Evolutionary conservation across 257 asterid genomes (phyloP).

Genomic region (Avicennia marina): DNA sequence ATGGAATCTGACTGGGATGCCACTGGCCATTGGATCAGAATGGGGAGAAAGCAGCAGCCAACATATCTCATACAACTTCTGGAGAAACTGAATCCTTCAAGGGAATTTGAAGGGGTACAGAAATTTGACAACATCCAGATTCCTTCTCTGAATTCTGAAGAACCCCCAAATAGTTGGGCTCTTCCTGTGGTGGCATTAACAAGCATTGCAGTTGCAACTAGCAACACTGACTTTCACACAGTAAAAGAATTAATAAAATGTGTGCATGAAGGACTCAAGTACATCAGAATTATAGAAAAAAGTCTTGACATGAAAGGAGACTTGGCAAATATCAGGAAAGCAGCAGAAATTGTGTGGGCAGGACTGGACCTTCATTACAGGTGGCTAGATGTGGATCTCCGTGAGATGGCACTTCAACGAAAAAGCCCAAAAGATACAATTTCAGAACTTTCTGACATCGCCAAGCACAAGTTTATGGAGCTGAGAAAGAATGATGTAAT

Average conservation of each 20-base stretch:
- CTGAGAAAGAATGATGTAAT: conserved; percentile 28
- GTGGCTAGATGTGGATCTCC: conserved; percentile 71
- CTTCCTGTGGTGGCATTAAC: conserved; percentile 83
- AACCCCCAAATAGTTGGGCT: conserved; percentile 83
- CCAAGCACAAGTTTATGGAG: conserved; percentile 43
- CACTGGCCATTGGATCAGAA: conserved; percentile 47
- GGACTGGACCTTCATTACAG: conserved; percentile 45
- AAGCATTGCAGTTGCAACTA: conserved; percentile 52
- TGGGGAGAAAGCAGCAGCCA: conserved; percentile 64
- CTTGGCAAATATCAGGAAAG: conserved; percentile 44
- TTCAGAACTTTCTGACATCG: conserved; percentile 45
- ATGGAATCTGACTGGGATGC: conserved; percentile 45
- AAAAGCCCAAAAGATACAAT: conserved; percentile 37
- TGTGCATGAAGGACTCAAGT: conserved; percentile 52
- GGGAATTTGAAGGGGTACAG: conserved; percentile 49
- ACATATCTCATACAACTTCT: conserved; percentile 41
- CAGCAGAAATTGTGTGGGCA: conserved; percentile 59
- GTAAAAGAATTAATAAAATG: conserved; percentile 38
- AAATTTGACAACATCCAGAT: conserved; percentile 49
- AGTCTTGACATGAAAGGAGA: conserved; percentile 36
- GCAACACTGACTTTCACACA: conserved; percentile 14
- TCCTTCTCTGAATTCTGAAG: conserved; percentile 47
- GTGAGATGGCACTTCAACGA: conserved; percentile 27
- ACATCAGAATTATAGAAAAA: conserved; percentile 44
- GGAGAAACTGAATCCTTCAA: conserved; percentile 36